Evolutionary conservation across 352 stramenopile genomes (phyloP), one percentile per base, ranked within the genome.

Genomic region (Phytophthora lateralis): DNA sequence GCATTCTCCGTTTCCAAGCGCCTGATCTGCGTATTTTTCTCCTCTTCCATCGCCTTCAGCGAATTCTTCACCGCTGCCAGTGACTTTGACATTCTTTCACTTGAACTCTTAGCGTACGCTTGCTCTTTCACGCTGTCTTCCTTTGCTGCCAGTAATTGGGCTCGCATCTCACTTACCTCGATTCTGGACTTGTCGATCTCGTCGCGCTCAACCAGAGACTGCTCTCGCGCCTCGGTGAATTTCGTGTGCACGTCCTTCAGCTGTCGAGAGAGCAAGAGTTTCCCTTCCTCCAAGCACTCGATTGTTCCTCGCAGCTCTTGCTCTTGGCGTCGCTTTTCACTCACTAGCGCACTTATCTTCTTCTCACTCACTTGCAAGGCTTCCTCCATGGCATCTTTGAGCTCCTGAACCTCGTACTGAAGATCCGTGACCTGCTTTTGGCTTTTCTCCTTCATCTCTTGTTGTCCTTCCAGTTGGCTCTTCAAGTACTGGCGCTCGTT

Each of bases 401-500:
- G 15, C 38, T 83, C 58, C 1, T 59, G 61, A 18, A 90, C 27
- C 47, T 89, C 76, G 20, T 70, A 65, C 42, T 87, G 57, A 2
- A 91, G 69, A n/a, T 29, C 55, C 0, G 59, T 38, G 1, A 76
- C 75, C 41, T 85, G 72, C 17, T 63, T 62, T 34, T 86, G 76
- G 38, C 50, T 71, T 14, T 72, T 73, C 18, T 77, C 61, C 49
- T 82, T 84, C 55, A 72, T 57, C 39, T 86, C 75, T 26, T 78
- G 65, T 32, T 87, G 81, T 7, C 63, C 69, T 42, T 89, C 75
- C 5, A 91, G 62, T 51, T 93, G 85, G 34, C 78, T 91, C 56
- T 93, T 92, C 26, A 95, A 54, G 44, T 95, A 95, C 41, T 91
- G 81, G 1, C 85, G 76, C 41, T 95, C 83, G 35, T 95, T 92